Conservation (phyloP, 495 filamentous ascomycete species). For the Penicillium macrosclerotiorum region DNA sequence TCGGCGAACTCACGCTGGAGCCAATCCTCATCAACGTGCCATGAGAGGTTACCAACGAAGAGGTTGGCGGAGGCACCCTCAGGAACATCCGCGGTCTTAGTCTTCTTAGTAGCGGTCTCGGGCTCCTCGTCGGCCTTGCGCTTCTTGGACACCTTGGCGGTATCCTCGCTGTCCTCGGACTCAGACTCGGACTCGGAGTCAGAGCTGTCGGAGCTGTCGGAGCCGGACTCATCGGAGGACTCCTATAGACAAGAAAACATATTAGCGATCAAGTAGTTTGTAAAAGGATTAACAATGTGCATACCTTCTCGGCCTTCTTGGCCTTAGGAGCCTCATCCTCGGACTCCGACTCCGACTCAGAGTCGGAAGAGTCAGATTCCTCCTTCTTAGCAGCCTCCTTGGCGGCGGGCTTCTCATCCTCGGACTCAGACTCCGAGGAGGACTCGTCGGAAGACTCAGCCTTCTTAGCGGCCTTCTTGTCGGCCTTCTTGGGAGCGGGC, state of each 20-base stretch:
- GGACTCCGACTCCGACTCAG: constrained; percentile 28
- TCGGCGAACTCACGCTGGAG: constrained; percentile 81
- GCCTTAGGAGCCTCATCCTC: constrained; percentile 38
- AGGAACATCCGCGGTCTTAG: constrained; percentile 68
- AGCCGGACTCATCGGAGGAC: constrained; percentile 32
- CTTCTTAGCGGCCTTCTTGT: constrained; percentile 28
- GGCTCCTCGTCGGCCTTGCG: constrained; percentile 80
- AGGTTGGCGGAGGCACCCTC: constrained; percentile 68
- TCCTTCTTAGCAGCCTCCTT: constrained; percentile 36
- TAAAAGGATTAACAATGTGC: constrained; percentile 15
- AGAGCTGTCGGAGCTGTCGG: constrained; percentile 32
- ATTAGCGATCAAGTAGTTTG: constrained; percentile 6
- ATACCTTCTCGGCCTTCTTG: constrained; percentile 41
- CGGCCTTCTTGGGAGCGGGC: constrained; percentile 33
- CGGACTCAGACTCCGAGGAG: constrained; percentile 33
- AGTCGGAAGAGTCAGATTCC: constrained; percentile 30
- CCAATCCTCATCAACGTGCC: constrained; percentile 92
- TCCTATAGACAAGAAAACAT: constrained; percentile 11
- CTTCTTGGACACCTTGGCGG: constrained; percentile 67
- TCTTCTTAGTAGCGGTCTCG: constrained; percentile 71
- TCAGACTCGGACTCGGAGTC: constrained; percentile 54
- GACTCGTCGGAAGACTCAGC: constrained; percentile 37
- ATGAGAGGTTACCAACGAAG: constrained; percentile 92
- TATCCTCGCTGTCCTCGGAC: constrained; percentile 44
- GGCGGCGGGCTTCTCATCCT: constrained; percentile 36